Base-by-base conservation (phyloP, 164 flowering plant species). In the Tetracentron sinense region DNA sequence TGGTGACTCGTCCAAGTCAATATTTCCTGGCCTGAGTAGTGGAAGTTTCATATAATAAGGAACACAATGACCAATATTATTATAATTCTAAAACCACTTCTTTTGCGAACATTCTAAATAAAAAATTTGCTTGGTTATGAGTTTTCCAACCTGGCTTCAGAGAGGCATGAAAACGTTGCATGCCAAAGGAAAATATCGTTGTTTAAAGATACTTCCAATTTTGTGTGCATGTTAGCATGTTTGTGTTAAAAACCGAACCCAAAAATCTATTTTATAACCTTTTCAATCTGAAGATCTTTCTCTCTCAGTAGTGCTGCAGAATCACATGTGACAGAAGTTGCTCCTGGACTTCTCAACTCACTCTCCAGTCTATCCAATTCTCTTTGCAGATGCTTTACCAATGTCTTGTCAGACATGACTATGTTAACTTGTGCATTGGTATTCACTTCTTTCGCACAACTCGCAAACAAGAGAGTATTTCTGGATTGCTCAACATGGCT, bases 401-500 rank as follows among this genome's bases (percentile, higher is more conserved):
- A 70, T 38, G 84, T 86, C 81, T 91, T 94, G 60, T 94, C 99
- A 15, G 99, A 89, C 88, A 86, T 79, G 7, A 94, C 85, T 6
- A 89, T 74, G 61, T 94, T 94, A 47, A 89, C 97, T 44, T 77
- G 88, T 27, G 97, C 96, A 74, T 83, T 86, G 11, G 91, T 87
- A 26, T 79, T 49, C 27, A 91, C 96, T 76, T 91, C 83, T 77
- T 94, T 94, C 10, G 99, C 99, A 72, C 97, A 91, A 58, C 85
- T 84, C 28, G 95, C 99, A 74, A 94, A 94, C 44, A 86, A 75
- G 52, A 94, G 89, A 11, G 97, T 90, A 73, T 94, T 94, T 75
- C 88, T 89, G 42, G 99, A 91, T 73, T 94, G 97, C 74, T 94
- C 99, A 57, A 86, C 81, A 66, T 94, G 93, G 73, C 83, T 78